Base-by-base conservation (phyloP, 371 early-diverging fungal genomes). In the Rhizopus microsporus region DNA sequence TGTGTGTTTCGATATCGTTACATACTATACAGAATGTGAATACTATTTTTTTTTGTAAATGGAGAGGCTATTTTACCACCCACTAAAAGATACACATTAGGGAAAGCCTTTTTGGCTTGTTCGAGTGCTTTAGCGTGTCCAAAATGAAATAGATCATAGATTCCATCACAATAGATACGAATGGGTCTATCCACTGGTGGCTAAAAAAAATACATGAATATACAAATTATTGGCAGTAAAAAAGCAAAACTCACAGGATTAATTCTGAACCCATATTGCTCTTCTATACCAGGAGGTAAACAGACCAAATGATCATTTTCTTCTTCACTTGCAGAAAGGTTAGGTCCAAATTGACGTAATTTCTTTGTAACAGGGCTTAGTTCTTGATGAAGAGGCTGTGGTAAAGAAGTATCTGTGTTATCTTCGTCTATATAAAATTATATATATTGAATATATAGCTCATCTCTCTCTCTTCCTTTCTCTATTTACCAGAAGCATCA, bases 101-200 rank as follows among this genome's bases (percentile, higher is more conserved):
- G 90, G 62, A 96, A 91, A 5, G 90, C 79, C 63, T 91, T 92
- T 69, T 98, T 98, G 9, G 95, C 96, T 68, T 98, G 97, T 70
- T 95, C 91, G 40, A 98, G 74, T 15, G 91, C 89, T 49, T 92
- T 86, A 40, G 95, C 93, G 66, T 98, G 97, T 2, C 98, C 97
- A 69, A 91, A 94, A 75, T 96, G 98, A 74, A 96, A 94, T 67
- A 96, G 73, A 75, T 98, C 97, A 68, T 91, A 96, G 60, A 98
- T 93, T 35, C 95, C 95, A 74, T 95, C 95, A 68, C 91, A 92
- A 71, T 95, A 95, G 53, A 95, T 82, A 43, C 95, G 84, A 32
- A 93, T 87, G 9, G 91, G 89, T 37, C 92, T 83, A 62, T 82
- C 91, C 12, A 64, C 74, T 13, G 91, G 92, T 44, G 93, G 90